These are phyloP conservation scores for Geotrichum citri-aurantii DNA, from an alignment of 1,139 yeast genomes.

Conservation along the genomic window DNA sequence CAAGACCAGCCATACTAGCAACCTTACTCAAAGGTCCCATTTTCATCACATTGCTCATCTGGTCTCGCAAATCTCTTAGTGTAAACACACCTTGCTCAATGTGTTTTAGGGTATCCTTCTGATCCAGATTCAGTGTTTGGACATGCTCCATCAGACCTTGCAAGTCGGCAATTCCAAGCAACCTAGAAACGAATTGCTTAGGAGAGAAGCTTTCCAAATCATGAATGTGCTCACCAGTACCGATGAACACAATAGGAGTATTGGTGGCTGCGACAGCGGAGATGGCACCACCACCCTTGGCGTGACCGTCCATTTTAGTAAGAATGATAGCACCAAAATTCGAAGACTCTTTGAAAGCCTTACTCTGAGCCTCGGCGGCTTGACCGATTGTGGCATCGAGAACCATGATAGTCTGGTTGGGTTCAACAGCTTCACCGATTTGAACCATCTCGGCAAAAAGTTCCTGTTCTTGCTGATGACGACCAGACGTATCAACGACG, in stretches of 20 bases:
- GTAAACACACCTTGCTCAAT: constrained; percentile 94
- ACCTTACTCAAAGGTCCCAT: constrained; percentile 95
- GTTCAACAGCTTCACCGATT: constrained; percentile 77
- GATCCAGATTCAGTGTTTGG: constrained; percentile 80
- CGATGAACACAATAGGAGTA: constrained; percentile 94
- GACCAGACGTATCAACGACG: constrained; percentile 96
- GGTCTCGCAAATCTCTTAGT: constrained; percentile 84
- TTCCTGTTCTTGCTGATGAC: constrained; percentile 93
- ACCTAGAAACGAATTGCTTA: constrained; percentile 76
- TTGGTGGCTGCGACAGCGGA: constrained; percentile 97
- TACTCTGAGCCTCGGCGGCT: constrained; percentile 93
- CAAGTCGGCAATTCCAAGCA: constrained; percentile 92
- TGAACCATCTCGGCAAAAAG: constrained; percentile 93
- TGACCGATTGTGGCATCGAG: constrained; percentile 97
- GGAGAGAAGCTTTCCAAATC: constrained; percentile 93
- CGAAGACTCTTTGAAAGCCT: constrained; percentile 88
- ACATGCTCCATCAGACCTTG: constrained; percentile 94
- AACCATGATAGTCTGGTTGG: constrained; percentile 95
- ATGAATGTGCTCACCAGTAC: constrained; percentile 96
- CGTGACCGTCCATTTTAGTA: constrained; percentile 98
- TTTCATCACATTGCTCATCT: constrained; percentile 89
- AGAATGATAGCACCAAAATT: constrained; percentile 92
- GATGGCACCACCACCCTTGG: constrained; percentile 99
- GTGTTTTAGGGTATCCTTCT: constrained; percentile 87
- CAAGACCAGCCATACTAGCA: constrained; percentile 87